A percentile compares a stretch with the other conserved stretches of the same genome.
Conservation (phyloP, 352 stramenopile genomes). For the Chrysophaeum taylorii region DNA sequence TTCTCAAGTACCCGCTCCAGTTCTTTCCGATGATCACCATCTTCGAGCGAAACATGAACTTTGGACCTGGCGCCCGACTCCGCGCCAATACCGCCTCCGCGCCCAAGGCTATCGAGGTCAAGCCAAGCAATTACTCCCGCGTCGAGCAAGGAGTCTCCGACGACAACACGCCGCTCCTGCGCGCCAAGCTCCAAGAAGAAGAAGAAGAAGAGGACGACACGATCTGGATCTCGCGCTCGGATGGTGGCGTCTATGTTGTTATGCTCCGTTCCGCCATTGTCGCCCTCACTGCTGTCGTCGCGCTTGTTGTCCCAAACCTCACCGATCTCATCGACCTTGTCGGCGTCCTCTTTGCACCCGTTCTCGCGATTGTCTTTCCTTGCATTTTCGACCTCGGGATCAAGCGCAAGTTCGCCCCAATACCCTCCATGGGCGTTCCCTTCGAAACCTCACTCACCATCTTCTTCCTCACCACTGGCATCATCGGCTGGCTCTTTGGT, state of each 20-base stretch:
- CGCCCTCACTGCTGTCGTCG: constrained; percentile 20
- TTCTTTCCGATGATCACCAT: neutral
- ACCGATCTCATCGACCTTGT: neutral
- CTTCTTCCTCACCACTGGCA: too few relatives aligned
- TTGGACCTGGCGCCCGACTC: neutral
- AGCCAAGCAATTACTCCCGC: too few relatives aligned
- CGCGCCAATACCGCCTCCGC: too few relatives aligned
- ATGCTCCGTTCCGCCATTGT: constrained; percentile 16
- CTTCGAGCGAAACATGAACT: neutral
- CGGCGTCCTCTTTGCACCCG: constrained; percentile 13
- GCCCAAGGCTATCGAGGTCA: too few relatives aligned
- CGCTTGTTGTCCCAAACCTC: constrained; percentile 16
- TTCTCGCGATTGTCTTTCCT: neutral
- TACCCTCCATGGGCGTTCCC: too few relatives aligned
- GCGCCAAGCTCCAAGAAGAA: constrained; percentile 35
- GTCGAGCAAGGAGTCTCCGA: too few relatives aligned
- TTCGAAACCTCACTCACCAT: too few relatives aligned
- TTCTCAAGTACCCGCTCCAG: constrained; percentile 5
- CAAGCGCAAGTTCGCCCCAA: too few relatives aligned
- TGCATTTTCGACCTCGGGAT: constrained; percentile 1
- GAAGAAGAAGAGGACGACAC: constrained; percentile 18
- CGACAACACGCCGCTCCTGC: constrained; percentile 9
- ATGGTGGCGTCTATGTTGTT: constrained; percentile 24
- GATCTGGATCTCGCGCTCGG: neutral
- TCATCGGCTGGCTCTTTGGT: too few relatives aligned